Evolutionary conservation across 352 stramenopile species (phyloP), one percentile per base, ranked within the genome.

Genomic region (Aphanomyces stellatus): DNA sequence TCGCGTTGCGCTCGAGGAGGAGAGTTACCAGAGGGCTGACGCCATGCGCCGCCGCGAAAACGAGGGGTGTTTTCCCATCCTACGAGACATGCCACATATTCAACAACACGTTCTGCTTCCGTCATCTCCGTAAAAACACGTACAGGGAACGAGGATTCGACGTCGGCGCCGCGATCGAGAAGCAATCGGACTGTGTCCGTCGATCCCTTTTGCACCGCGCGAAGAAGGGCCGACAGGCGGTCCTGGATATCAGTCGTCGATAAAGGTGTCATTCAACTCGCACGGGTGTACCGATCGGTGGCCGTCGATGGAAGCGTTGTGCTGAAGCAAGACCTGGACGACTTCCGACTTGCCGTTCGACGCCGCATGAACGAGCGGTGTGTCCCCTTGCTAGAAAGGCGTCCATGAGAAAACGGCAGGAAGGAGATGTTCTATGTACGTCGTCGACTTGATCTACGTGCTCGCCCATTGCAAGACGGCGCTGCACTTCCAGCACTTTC

Each of bases 371-470:
- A 65, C 59, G 7, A 65, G 19, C 31, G 59, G 31, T 8, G 59
- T 65, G 31, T 65, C 59, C 5, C 59, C 59, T 28, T 42, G 31
- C 59, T 65, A 65, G 3, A 19, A 1, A 15, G 25, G n/a, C n/a
- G n/a, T n/a, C n/a, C n/a, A n/a, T n/a, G n/a, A n/a, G n/a, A n/a
- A n/a, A n/a, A n/a, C n/a, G n/a, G n/a, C n/a, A n/a, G n/a, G n/a
- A n/a, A n/a, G n/a, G n/a, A n/a, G n/a, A n/a, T n/a, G n/a, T n/a
- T n/a, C n/a, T n/a, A 5, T 31, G n/a, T 55, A 65, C 59, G 15
- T 65, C 59, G 46, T 65, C 59, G 13, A 65, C 5, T 65, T 65
- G 59, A 49, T 65, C 46, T 22, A 51, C 59, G 27, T 35, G n/a
- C 33, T 65, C 59, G 3, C 59, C 59, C 22, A 33, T 33, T 10